These are phyloP conservation scores for Fusarium albidum DNA, from an alignment of 2,329 filamentous ascomycete genomes.

Conservation along the genomic window DNA sequence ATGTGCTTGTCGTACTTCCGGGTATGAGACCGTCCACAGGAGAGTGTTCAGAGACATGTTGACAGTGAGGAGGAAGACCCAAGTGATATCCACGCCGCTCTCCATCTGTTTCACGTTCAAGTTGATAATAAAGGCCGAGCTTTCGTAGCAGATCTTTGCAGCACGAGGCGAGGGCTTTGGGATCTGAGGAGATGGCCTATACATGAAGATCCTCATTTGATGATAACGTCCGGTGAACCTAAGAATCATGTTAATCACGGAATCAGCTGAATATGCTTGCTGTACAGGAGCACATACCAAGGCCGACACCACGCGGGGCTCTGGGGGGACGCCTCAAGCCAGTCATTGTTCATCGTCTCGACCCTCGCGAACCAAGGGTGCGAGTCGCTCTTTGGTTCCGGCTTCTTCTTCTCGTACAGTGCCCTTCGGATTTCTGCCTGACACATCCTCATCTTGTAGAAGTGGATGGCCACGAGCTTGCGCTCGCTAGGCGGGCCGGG, in stretches of 20 bases:
- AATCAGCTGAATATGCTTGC: background rate
- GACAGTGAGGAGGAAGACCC: conserved; percentile 89
- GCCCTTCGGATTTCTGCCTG: conserved; percentile 88
- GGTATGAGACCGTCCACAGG: conserved; percentile 90
- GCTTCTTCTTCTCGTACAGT: conserved; percentile 84
- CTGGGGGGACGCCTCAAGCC: conserved; percentile 80
- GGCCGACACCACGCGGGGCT: conserved; percentile 76
- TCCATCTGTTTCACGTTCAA: conserved; percentile 83
- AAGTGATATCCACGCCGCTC: conserved; percentile 82
- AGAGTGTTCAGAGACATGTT: conserved; percentile 94
- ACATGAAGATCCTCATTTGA: conserved; percentile 87
- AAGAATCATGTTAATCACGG: conserved; percentile 17
- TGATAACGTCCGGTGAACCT: conserved; percentile 78
- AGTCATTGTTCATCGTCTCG: conserved; percentile 78
- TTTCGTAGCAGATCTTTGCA: conserved; percentile 83
- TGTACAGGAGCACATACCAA: conserved; percentile 68
- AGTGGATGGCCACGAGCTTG: conserved; percentile 91
- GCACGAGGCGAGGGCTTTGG: conserved; percentile 83
- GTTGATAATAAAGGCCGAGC: conserved; percentile 81
- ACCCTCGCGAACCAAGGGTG: conserved; percentile 90
- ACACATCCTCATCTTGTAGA: conserved; percentile 87
- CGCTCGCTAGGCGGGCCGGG: conserved; percentile 77
- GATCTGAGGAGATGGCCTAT: conserved; percentile 90
- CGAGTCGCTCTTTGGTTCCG: conserved; percentile 77
- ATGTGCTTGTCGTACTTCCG: conserved; percentile 79